Base-by-base conservation (phyloP, 2,329 filamentous ascomycete species). In the Sporothrix variecibatus region DNA sequence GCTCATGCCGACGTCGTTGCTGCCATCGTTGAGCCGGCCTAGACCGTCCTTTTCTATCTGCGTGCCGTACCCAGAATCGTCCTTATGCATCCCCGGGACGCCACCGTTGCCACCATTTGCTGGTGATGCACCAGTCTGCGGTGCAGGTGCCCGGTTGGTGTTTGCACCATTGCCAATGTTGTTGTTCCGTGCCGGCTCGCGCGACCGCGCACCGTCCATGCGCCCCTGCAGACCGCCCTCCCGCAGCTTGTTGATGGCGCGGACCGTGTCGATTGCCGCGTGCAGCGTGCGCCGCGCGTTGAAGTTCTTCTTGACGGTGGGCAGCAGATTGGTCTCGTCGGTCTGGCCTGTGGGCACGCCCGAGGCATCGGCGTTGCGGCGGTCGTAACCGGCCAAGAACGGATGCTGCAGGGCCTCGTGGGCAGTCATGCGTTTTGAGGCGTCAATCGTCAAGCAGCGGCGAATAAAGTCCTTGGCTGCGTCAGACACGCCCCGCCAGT, bases 401-500 rank as follows among this genome's bases (percentile, higher is more conserved):
- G 89, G 86, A 78, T 92, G 90, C 76, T 89, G 87, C 43, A 92
- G 86, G 34, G 90, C 90, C 80, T 91, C 93, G 82, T 98, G 94
- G 9, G 95, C 93, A 1, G 95, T 98, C 89, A 98, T 96, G 78
- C 96, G 93, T 78, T 91, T 89, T 74, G 88, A 88, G 1, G 95
- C 93, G 81, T 98, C 95, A 80, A 98, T 92, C 53, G 96, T 98
- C 72, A 99, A 87, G 81, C 96, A 99, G 76, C 91, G 89, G 78
- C 92, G 91, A 84, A 99, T 97, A 83, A 99, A 99, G 78, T 97
- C 93, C 79, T 97, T 93, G 58, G 95, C 93, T 68, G 90, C 88
- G 71, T 91, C 87, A 31, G 94, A 97, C 76, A 99, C 95, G 75
- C 94, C 94, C 76, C 95, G 93, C 96, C 96, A 99, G 87, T 98